Evolutionary conservation across 768 basidiomycete species (phyloP).

Genomic region (Scleroderma citrinum): DNA sequence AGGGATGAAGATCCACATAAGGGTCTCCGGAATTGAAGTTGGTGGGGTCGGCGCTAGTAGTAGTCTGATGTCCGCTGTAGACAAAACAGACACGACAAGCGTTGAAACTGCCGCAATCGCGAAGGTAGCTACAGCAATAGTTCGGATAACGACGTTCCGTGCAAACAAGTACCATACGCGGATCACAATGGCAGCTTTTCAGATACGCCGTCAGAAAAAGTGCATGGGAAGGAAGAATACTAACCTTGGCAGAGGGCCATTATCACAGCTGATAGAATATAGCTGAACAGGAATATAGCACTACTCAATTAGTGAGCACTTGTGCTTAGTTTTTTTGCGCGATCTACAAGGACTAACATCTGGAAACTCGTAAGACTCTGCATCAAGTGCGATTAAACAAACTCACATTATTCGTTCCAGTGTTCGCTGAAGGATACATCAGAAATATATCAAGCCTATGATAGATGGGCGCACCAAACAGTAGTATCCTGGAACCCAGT

Average conservation of each 20-base stretch:
- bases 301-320: neutral
- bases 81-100: neutral
- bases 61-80: neutral
- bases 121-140: neutral
- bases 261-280: neutral
- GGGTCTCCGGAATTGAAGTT: neutral
- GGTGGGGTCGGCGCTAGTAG: neutral
- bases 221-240: neutral
- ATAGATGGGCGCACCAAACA: neutral
- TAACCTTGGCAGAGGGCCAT: slow-evolving; percentile 14
- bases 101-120: neutral
- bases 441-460: no score
- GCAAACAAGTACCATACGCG: slow-evolving; percentile 19
- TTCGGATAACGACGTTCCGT: neutral
- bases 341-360: neutral
- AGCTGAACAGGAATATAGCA: neutral
- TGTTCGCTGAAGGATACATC: neutral
- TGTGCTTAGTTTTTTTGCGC: neutral
- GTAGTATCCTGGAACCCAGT: neutral
- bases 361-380: neutral
- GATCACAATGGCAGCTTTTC: slow-evolving; percentile 8
- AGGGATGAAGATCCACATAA: slow-evolving; percentile 9
- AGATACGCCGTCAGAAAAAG: neutral
- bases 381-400: no score
- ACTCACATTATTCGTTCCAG: neutral